Evolutionary conservation across 2,329 filamentous ascomycete genomes (phyloP).

Genomic region (Cyphellophora europaea): DNA sequence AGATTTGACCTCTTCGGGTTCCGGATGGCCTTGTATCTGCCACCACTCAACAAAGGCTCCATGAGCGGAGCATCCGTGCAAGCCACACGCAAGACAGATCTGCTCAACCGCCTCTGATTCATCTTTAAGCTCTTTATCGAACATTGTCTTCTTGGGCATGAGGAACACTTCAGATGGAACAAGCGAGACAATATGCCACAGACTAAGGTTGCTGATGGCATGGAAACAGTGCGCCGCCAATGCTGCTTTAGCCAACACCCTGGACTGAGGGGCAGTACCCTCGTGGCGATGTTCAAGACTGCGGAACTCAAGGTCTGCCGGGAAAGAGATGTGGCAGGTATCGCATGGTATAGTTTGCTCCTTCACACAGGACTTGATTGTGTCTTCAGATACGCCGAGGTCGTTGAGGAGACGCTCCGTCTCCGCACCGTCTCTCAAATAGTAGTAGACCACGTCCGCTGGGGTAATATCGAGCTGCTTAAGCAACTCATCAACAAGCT

Average conservation of each 20-base stretch:
- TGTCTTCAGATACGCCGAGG: no score
- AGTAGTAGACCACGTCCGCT: no score
- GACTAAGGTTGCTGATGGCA: conserved; percentile 8
- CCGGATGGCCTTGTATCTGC: conserved; percentile 5
- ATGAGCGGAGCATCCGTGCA: conserved; percentile 18
- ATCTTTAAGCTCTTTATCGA: no score
- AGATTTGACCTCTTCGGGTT: conserved; percentile 8
- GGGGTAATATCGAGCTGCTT: not conserved
- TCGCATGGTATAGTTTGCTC: no score
- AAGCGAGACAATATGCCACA: conserved; percentile 16
- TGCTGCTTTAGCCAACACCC: conserved; percentile 10
- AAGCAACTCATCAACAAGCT: conserved; percentile 1
- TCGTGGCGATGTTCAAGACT: no score
- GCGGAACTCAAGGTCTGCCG: no score
- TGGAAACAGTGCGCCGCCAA: conserved; percentile 11
- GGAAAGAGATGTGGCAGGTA: no score
- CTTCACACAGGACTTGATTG: no score
- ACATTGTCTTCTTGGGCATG: no score
- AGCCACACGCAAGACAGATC: conserved; percentile 17
- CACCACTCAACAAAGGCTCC: conserved; percentile 14
- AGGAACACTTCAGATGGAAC: conserved; percentile 1
- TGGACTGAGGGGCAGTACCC: no score
- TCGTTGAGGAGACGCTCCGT: no score
- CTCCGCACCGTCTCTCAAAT: no score
- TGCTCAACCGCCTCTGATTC: not conserved